Evolutionary conservation across 2,329 filamentous ascomycete species (phyloP), one percentile per base, ranked within the genome.

Genomic region (Aspergillus sp.): DNA sequence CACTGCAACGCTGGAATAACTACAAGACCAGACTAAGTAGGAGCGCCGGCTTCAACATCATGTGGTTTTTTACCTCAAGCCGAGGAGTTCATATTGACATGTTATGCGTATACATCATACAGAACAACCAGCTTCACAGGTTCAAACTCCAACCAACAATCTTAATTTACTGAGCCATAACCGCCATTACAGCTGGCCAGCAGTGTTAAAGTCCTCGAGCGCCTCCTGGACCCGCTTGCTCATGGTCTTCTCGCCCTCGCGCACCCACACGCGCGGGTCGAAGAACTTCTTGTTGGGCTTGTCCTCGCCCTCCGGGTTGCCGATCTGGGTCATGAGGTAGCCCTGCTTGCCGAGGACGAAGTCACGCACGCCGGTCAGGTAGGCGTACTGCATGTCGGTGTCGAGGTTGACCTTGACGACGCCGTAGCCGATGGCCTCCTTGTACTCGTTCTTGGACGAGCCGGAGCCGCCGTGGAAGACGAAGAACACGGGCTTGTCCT

Each of bases 241-340:
- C 91, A 96, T 98, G 57, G 82, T 86, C 80, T 95, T 93, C 78
- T 98, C 91, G 56, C 89, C 91, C 72, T 67, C 63, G 39, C 88
- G 82, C 42, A 94, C 85, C 89, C 88, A 94, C 59, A 95, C 86
- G 67, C 86, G 80, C 52, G 86, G 86, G 69, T 82, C 79, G 53
- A 83, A 86, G 71, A 71, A 80, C 71, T 95, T 96, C 84, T 98
- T 98, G 80, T 98, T 98, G 58, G 91, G 89, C 82, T 96, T 96
- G 71, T 94, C 85, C 13, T 78, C 80, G 40, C 89, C 88, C 31
- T 96, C 88, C 47, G 89, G 89, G 76, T 96, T 98, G 55, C 91
- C 91, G 49, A 98, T 82, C 56, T 85, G 75, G 40, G 73, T 78
- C 69, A 75, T 68, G 51, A 98, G 69, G 74, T 96, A 98, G 53